phyloP scores from a whole-genome alignment of 2,329 filamentous ascomycete genomes.

The Ascomycota sp. region DNA sequence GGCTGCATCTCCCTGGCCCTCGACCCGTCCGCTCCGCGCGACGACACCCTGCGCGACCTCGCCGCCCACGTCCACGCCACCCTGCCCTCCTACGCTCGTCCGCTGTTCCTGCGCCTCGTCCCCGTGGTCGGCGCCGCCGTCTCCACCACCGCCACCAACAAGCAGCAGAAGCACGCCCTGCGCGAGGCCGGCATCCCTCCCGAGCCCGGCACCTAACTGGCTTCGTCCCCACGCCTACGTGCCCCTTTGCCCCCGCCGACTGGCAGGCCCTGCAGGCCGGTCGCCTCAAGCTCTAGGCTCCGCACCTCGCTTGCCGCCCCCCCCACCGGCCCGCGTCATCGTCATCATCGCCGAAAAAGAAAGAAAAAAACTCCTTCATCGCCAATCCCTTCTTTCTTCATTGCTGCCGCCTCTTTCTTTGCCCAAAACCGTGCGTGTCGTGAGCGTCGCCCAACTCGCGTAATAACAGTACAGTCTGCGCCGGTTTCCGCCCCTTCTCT shows the following conservation, averaged over 20 bases:
- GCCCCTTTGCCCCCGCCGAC: conserved; percentile 41
- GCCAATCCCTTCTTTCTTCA: too few species aligned
- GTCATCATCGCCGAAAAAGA: too few species aligned
- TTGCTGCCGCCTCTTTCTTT: background rate
- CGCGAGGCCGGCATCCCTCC: conserved; percentile 54
- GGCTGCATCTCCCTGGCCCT: too few species aligned
- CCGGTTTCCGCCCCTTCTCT: conserved; percentile 7
- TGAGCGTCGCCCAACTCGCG: conserved; percentile 19
- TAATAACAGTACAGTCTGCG: too few species aligned
- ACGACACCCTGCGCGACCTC: conserved; percentile 32
- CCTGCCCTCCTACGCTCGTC: conserved; percentile 56
- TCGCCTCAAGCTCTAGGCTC: conserved; percentile 41
- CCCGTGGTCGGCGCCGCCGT: conserved; percentile 29
- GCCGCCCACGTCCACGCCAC: conserved; percentile 33
- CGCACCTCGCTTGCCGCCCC: background rate
- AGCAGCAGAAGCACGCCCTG: conserved; percentile 64
- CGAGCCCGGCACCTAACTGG: conserved; percentile 9
- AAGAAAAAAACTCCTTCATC: too few species aligned
- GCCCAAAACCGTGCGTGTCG: background rate
- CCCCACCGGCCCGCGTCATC: background rate
- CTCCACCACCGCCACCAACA: conserved; percentile 65
- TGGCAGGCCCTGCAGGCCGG: conserved; percentile 51
- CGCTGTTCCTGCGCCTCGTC: conserved; percentile 55
- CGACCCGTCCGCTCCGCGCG: too few species aligned
- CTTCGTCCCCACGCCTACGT: conserved; percentile 32